phyloP scores from a whole-genome alignment of 2,329 filamentous ascomycete genomes.

The Cercospora sp. region DNA sequence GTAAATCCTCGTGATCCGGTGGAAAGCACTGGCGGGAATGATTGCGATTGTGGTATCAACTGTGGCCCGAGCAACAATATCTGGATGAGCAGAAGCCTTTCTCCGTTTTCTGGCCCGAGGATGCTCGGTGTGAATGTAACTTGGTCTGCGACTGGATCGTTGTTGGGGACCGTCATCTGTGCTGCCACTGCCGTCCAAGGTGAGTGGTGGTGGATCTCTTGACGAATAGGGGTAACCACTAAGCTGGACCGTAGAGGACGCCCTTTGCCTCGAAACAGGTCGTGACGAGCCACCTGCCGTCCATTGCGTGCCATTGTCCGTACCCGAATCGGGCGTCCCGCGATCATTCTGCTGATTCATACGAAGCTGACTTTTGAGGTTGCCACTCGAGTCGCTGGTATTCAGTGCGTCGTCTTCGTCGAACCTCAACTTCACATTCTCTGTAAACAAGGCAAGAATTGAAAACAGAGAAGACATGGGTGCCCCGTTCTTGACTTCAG shows the following conservation, averaged over 20 bases:
- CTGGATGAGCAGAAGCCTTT: slow-evolving; percentile 81
- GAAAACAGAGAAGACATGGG: slow-evolving; percentile 99
- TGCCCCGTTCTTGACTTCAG: slow-evolving; percentile 95
- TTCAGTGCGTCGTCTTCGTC: slow-evolving; percentile 62
- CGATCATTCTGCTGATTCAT: slow-evolving; percentile 28
- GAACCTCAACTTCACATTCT: slow-evolving; percentile 79
- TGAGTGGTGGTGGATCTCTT: slow-evolving; percentile 36
- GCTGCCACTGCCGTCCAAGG: slow-evolving; percentile 30
- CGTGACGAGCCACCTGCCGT: slow-evolving; percentile 24
- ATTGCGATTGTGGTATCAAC: slow-evolving; percentile 98
- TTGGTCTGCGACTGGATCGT: slow-evolving; percentile 30
- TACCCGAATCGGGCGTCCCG: slow-evolving; percentile 30
- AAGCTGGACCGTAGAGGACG: slow-evolving; percentile 21
- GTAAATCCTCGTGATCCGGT: slow-evolving; percentile 87
- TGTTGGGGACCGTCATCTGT: slow-evolving; percentile 31
- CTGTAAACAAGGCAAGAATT: slow-evolving; percentile 93
- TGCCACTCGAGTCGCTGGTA: slow-evolving; percentile 24
- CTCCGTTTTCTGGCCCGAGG: slow-evolving; percentile 31
- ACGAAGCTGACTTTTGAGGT: slow-evolving; percentile 29
- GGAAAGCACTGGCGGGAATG: slow-evolving; percentile 94
- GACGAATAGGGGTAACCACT: slow-evolving; percentile 20
- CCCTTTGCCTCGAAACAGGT: slow-evolving; percentile 32
- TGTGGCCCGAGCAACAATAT: slow-evolving; percentile 93
- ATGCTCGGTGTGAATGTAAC: slow-evolving; percentile 27
- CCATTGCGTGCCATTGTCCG: slow-evolving; percentile 31